phyloP scores from a whole-genome alignment of 192 early-diverging fungal genomes.

The Backusella parvicylindrica region DNA sequence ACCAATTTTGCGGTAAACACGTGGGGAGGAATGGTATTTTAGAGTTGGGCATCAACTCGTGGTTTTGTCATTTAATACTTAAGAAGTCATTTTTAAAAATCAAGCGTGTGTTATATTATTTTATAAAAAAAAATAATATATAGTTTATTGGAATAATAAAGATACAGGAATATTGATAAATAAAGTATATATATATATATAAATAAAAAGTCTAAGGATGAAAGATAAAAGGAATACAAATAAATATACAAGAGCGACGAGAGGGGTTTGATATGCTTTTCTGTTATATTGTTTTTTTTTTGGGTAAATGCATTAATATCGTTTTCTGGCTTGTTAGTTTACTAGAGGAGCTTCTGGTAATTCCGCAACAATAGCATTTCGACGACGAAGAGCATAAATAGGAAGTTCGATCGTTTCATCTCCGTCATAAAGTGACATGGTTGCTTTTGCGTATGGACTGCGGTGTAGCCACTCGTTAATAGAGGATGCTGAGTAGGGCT shows the following conservation, averaged over 20 bases:
- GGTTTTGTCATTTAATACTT: neutral
- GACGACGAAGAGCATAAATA: conserved; percentile 24
- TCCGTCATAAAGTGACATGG: conserved; percentile 11
- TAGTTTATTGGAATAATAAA: neutral
- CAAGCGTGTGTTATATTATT: no score
- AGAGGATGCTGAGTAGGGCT: conserved; percentile 8
- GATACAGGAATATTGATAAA: conserved; percentile 3
- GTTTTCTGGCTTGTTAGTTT: neutral
- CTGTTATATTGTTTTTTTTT: neutral
- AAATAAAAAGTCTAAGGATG: neutral
- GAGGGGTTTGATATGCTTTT: neutral
- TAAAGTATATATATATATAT: neutral
- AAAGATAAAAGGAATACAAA: neutral
- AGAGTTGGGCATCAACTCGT: neutral
- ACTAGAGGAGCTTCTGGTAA: conserved; percentile 26
- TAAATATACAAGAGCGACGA: neutral
- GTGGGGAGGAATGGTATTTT: neutral
- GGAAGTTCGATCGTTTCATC: conserved; percentile 21
- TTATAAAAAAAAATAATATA: no score
- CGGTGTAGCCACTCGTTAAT: conserved; percentile 13
- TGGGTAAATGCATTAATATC: neutral
- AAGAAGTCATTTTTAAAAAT: neutral
- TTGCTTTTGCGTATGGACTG: conserved; percentile 18
- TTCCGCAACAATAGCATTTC: conserved; percentile 29
- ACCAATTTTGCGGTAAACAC: neutral